Conservation (phyloP, 2,329 filamentous ascomycete genomes). For the Fusarium redolens region DNA sequence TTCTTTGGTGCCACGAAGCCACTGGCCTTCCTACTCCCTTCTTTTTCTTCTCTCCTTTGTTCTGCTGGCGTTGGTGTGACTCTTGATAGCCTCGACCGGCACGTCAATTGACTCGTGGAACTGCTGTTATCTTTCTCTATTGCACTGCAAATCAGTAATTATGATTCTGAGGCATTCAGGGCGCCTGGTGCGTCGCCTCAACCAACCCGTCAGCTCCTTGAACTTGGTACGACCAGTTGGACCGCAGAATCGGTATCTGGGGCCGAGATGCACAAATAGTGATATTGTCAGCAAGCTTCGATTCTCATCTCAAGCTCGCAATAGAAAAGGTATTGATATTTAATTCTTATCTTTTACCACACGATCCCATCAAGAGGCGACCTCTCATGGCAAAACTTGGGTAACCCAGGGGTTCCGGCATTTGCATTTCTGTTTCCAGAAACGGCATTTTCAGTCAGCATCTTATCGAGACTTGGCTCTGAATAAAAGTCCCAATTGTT, state of each 20-base stretch:
- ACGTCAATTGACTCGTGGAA: constrained; percentile 17
- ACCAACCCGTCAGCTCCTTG: constrained; percentile 28
- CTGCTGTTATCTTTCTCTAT: not conserved
- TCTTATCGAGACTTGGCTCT: not conserved
- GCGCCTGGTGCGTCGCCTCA: constrained; percentile 44
- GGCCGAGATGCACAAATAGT: constrained; percentile 25
- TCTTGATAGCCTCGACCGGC: constrained; percentile 18
- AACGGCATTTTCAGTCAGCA: not conserved
- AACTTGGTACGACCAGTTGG: constrained; percentile 31
- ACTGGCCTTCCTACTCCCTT: constrained; percentile 15
- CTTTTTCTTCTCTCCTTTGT: constrained; percentile 25
- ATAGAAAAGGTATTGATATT: constrained; percentile 43
- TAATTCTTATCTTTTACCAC: not conserved
- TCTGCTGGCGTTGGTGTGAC: constrained; percentile 8
- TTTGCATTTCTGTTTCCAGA: constrained; percentile 1
- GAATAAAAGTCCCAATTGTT: not conserved
- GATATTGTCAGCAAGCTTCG: constrained; percentile 29
- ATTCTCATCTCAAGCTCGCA: constrained; percentile 47
- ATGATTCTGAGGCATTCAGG: constrained; percentile 44
- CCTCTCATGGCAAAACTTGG: not conserved
- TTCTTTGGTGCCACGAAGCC: constrained; percentile 38
- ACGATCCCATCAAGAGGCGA: not conserved
- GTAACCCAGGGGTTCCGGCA: not conserved
- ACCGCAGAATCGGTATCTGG: constrained; percentile 30
- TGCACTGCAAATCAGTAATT: constrained; percentile 6